Evolutionary conservation across 805 yeast genomes (phyloP).

Genomic region (Candida maris): DNA sequence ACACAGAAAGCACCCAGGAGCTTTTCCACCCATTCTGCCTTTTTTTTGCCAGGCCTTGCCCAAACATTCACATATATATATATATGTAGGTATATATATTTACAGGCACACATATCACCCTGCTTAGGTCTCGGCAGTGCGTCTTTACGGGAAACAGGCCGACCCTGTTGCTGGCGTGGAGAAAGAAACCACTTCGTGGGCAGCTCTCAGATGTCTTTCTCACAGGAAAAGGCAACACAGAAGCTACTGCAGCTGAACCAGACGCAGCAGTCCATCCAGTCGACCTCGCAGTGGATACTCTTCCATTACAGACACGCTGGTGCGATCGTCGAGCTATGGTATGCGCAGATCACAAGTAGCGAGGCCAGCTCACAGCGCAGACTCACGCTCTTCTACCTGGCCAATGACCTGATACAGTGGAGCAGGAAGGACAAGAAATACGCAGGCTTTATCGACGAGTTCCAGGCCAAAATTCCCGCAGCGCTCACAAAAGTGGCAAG

Average conservation of each 20-base stretch:
- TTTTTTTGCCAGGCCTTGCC: too few species aligned
- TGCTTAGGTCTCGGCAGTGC: too few species aligned
- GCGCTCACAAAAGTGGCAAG: constrained; percentile 35
- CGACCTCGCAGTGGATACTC: constrained; percentile 68
- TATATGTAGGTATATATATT: too few species aligned
- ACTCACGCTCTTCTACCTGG: constrained; percentile 61
- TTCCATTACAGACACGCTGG: constrained; percentile 61
- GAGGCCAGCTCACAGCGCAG: constrained; percentile 28
- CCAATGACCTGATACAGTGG: constrained; percentile 81
- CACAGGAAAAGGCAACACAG: constrained; percentile 44
- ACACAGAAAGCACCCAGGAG: constrained; percentile 1
- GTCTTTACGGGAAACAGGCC: too few species aligned
- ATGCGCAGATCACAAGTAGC: constrained; percentile 16
- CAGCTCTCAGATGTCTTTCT: constrained; percentile 46
- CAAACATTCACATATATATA: too few species aligned
- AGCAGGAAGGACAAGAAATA: constrained; percentile 57
- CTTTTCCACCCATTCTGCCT: too few species aligned
- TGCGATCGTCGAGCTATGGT: constrained; percentile 54
- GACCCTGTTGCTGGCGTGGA: too few species aligned
- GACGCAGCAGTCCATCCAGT: constrained; percentile 68
- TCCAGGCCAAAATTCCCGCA: constrained; percentile 45
- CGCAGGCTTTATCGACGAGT: constrained; percentile 54
- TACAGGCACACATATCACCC: too few species aligned
- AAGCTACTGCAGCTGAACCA: constrained; percentile 49
- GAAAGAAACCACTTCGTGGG: too few species aligned